Conservation (phyloP, 2,329 filamentous ascomycete species). For the Colletotrichum filicis region DNA sequence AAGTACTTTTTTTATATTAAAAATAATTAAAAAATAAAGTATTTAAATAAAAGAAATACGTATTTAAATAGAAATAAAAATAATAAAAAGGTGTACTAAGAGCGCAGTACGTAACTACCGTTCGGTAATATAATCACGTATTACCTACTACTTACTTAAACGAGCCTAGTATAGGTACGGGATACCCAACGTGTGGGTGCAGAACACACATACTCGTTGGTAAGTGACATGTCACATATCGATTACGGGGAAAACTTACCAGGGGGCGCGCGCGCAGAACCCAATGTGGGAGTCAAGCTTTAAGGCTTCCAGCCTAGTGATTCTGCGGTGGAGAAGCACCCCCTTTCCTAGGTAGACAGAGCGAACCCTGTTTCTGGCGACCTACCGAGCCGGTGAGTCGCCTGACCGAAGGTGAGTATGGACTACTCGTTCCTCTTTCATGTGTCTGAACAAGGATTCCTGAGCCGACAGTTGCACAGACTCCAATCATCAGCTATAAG, state of each 20-base stretch:
- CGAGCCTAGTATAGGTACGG: too few species aligned
- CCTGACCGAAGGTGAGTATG: slow-evolving; percentile 22
- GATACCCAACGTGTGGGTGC: too few species aligned
- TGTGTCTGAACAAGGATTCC: not conserved
- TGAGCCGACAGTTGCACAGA: not conserved
- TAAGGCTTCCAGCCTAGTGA: slow-evolving; percentile 26
- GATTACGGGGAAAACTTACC: slow-evolving; percentile 11
- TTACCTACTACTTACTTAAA: too few species aligned
- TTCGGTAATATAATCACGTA: too few species aligned
- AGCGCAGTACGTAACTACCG: too few species aligned
- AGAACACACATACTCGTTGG: too few species aligned
- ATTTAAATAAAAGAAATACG: too few species aligned
- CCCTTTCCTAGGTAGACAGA: not conserved
- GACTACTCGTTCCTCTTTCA: not conserved
- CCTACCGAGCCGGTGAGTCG: slow-evolving; percentile 20
- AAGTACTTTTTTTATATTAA: too few species aligned
- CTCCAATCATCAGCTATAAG: not conserved
- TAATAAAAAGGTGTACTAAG: too few species aligned
- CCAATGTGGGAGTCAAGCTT: slow-evolving; percentile 25
- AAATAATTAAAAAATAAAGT: too few species aligned
- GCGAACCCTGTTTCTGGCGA: not conserved
- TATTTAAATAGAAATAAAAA: too few species aligned
- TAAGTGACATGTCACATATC: slow-evolving; percentile 28
- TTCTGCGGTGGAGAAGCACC: slow-evolving; percentile 26
- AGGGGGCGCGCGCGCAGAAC: not conserved